phyloP scores from a whole-genome alignment of 2,329 filamentous ascomycete genomes.

The Sporothrix phasma region DNA sequence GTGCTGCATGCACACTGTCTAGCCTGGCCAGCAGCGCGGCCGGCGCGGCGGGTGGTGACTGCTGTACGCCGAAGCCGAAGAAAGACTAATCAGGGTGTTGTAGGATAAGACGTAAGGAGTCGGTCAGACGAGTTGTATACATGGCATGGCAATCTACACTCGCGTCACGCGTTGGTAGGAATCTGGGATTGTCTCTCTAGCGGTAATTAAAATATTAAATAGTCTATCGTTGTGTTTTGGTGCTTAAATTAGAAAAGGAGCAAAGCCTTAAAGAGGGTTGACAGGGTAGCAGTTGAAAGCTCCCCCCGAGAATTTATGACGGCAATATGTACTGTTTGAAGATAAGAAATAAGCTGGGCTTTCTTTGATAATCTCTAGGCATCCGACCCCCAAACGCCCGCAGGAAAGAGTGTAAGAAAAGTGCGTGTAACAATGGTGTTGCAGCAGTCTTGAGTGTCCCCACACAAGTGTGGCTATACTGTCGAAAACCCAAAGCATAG shows the following conservation, averaged over 20 bases:
- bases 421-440: not conserved
- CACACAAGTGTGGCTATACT: not conserved
- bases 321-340: conserved; percentile 19
- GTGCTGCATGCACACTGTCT: conserved; percentile 27
- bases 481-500: no score
- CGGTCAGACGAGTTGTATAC: no score
- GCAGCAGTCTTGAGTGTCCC: not conserved
- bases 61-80: conserved; percentile 37
- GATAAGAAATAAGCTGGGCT: not conserved
- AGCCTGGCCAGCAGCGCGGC: conserved; percentile 39
- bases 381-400: conserved; percentile 13
- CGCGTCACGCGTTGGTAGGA: not conserved
- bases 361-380: conserved; percentile 5
- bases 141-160: not conserved
- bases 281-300: not conserved
- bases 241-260: not conserved
- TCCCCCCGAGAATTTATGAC: conserved; percentile 5
- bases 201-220: conserved; percentile 9
- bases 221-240: conserved; percentile 11
- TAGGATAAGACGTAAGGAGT: not conserved
- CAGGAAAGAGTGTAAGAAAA: not conserved
- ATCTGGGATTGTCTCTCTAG: not conserved
- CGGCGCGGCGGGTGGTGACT: conserved; percentile 40
- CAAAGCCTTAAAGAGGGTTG: not conserved
- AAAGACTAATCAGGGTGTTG: not conserved